Base-by-base conservation (phyloP, 2,329 filamentous ascomycete genomes). In the Botryotinia calthae region DNA sequence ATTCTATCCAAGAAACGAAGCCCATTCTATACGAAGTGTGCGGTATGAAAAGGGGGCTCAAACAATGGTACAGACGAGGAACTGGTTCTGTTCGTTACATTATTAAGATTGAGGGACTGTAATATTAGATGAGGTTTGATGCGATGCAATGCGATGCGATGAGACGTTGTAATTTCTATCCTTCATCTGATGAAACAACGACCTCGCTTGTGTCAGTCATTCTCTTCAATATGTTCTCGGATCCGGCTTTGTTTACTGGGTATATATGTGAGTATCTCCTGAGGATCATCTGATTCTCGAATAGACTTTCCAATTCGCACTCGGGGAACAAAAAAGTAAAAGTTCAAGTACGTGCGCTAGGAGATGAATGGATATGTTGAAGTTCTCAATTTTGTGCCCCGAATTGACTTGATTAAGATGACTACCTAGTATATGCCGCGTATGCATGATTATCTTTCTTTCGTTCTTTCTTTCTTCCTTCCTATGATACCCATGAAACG, bases 401-500 rank as follows among this genome's bases (percentile, higher is more conserved):
- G 25, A 42, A 67, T 40, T 56, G 64, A 56, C 48, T 42, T 40
- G 16, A 56, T 56, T 51, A 7, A 34, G 9, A 67, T 28, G n/a
- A 67, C 48, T 56, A 42, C 48, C 34, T 56, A 67, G 34, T 56
- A 67, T 67, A 37, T 42, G 48, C 40, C 54, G 18, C 34, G 18
- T 56, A 56, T 67, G 34, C n/a, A 42, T 67, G 48, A 56, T 67
- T 67, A 67, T 56, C 51, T 56, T 56, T 56, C 34, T 56, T 67
- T 67, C 48, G n/a, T 31, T 42, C 48, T 67, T 31, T 56, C 34
- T 42, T 42, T 56, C 42, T 67, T 25, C 48, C 65, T 56, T 67
- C 65, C 65, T 67, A 56, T 67, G 25, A 67, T 67, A 56, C 48
- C 65, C 65, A 42, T 67, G 34, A 56, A 56, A 67, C 6, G 65